phyloP scores from a whole-genome alignment of 768 basidiomycete genomes.

The Phlebiopsis gigantea region DNA sequence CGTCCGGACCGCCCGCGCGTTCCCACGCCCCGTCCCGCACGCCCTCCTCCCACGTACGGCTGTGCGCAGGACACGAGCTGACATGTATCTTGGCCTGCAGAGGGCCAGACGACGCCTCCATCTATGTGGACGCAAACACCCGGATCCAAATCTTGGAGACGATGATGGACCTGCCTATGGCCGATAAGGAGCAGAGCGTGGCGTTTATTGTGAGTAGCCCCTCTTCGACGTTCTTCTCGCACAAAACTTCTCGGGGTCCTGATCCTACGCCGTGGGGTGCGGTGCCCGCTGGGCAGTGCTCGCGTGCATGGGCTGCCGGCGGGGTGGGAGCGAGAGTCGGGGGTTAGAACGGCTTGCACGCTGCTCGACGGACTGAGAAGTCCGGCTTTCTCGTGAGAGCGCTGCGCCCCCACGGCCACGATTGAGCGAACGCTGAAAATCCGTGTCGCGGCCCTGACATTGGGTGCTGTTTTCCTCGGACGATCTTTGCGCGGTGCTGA shows the following conservation, averaged over 20 bases:
- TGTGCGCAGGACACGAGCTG: background rate
- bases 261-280: background rate
- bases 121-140: slow-evolving; percentile 47
- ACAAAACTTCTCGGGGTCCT: background rate
- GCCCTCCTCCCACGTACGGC: background rate
- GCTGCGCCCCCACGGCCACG: too few relatives aligned
- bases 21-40: slow-evolving; percentile 1
- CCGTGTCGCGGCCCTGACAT: background rate
- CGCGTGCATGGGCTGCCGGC: background rate
- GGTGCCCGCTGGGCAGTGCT: background rate
- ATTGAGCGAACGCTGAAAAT: background rate
- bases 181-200: slow-evolving; percentile 46
- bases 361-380: background rate
- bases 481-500: background rate
- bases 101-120: slow-evolving; percentile 30
- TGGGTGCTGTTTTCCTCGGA: background rate
- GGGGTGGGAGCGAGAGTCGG: background rate
- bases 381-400: background rate
- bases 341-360: background rate
- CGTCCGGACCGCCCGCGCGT: background rate
- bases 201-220: slow-evolving; percentile 74
- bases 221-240: background rate
- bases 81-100: slow-evolving; percentile 13
- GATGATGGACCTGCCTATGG: slow-evolving; percentile 65
- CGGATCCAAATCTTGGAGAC: slow-evolving; percentile 83